Percentiles rank a stretch among this genome's conserved stretches.
Evolutionary conservation across 1,284 basidiomycete genomes (phyloP).

Genomic region (Marasmius sp.): DNA sequence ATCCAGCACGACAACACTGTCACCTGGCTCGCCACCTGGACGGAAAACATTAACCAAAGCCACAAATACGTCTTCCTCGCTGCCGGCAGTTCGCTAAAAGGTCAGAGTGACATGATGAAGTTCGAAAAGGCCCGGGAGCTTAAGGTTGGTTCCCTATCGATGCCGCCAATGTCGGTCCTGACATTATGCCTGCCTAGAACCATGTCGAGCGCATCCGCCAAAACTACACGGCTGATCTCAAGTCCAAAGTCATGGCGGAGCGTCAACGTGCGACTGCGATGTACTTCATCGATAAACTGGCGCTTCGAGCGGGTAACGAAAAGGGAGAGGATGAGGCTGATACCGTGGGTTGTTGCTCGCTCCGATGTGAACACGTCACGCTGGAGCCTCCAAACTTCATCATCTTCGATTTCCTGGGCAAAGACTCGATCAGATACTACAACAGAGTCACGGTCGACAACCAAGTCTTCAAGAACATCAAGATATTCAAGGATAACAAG

Average conservation of each 20-base stretch:
- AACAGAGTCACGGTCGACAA: conserved; percentile 85
- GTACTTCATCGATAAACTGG: conserved; percentile 95
- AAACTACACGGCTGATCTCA: conserved; percentile 85
- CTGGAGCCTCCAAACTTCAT: conserved; percentile 83
- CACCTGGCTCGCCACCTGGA: conserved; percentile 97
- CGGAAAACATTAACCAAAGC: conserved; percentile 90
- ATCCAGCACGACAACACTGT: conserved; percentile 91
- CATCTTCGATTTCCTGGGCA: conserved; percentile 94
- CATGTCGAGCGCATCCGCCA: conserved; percentile 88
- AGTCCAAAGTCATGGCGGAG: conserved; percentile 88
- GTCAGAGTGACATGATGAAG: conserved; percentile 93
- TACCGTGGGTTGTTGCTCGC: conserved; percentile 95
- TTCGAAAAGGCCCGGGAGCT: conserved; percentile 96
- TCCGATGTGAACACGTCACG: conserved; percentile 94
- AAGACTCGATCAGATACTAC: conserved; percentile 96
- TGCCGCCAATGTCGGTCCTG: conserved; percentile 9
- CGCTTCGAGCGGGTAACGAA: conserved; percentile 96
- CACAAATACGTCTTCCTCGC: conserved; percentile 97
- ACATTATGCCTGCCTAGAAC: conserved; percentile 47
- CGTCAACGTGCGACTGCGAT: conserved; percentile 94
- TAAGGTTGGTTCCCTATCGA: conserved; percentile 54
- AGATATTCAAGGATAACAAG: conserved; percentile 90
- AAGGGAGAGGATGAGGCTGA: conserved; percentile 98
- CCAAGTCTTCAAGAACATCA: conserved; percentile 90
- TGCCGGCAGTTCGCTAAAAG: conserved; percentile 91